These are phyloP conservation scores for Tuber indicum DNA, from an alignment of 495 filamentous ascomycete species.

Conservation along the genomic window DNA sequence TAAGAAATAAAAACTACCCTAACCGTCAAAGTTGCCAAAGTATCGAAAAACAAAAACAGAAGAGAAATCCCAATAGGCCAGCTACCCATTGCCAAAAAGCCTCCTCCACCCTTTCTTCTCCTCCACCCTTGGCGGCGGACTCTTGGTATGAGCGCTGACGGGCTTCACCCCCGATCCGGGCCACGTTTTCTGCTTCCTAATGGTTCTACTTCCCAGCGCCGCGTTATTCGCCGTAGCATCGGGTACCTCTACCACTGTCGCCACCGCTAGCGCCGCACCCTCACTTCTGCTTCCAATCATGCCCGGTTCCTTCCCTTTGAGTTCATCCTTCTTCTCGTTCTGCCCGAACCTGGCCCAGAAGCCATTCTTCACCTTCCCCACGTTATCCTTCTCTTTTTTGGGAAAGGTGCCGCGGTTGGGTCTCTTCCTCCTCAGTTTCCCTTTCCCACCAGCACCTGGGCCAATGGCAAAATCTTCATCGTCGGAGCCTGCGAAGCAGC, in stretches of 20 bases:
- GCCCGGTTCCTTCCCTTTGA: background rate
- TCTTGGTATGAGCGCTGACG: background rate
- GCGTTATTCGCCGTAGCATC: background rate
- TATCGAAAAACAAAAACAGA: background rate
- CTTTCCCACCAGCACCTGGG: background rate
- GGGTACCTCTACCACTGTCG: background rate
- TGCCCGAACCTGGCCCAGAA: background rate
- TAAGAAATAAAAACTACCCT: background rate
- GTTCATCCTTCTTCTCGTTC: background rate
- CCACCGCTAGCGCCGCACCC: background rate
- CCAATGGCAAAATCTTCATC: background rate
- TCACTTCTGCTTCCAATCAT: background rate
- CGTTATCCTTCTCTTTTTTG: background rate
- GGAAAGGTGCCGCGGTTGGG: background rate
- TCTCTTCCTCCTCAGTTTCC: constrained; percentile 1
- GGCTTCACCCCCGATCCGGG: background rate
- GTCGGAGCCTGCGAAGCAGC: background rate
- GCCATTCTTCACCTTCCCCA: background rate
- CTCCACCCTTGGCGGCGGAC: background rate
- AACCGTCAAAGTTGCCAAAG: background rate
- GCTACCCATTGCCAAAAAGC: background rate
- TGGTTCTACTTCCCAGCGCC: background rate
- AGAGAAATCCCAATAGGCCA: background rate
- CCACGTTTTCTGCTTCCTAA: background rate
- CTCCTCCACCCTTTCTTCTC: background rate